Evolutionary conservation across 345 rosid species (phyloP).

Genomic region (Erodium maritimum): DNA sequence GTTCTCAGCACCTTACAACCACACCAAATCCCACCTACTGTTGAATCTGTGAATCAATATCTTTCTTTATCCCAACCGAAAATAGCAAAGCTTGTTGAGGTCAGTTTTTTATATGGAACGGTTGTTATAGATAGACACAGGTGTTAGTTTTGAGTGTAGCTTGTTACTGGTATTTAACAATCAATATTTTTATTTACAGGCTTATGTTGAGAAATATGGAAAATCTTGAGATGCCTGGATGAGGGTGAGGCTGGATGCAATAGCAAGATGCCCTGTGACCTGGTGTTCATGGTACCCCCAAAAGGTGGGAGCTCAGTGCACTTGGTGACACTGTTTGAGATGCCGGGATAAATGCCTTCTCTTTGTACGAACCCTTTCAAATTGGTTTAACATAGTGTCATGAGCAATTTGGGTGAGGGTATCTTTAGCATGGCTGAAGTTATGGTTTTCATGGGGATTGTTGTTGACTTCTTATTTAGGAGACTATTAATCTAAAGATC

Average conservation of each 20-base stretch:
- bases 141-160: slow-evolving; percentile 6
- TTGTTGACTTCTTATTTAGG: neutral
- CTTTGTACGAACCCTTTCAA: neutral
- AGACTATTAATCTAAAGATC: neutral
- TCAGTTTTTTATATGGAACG: slow-evolving; percentile 22
- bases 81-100: slow-evolving; percentile 75
- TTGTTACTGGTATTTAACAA: slow-evolving; percentile 12
- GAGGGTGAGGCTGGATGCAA: neutral
- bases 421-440: neutral
- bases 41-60: slow-evolving; percentile 42
- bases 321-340: slow-evolving; percentile 13
- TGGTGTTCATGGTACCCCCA: too few relatives aligned
- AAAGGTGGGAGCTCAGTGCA: too few relatives aligned
- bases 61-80: slow-evolving; percentile 44
- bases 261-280: too few relatives aligned
- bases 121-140: neutral
- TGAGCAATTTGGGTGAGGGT: neutral
- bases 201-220: slow-evolving; percentile 49
- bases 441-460: neutral
- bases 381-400: neutral
- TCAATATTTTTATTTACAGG: slow-evolving; percentile 45
- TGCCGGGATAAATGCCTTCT: slow-evolving; percentile 3
- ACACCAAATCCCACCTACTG: slow-evolving; percentile 46
- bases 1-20: slow-evolving; percentile 48
- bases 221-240: slow-evolving; percentile 40